Evolutionary conservation across 176 grass and related monocot genomes (phyloP).

Genomic region (Bolboschoenus planiculmis): DNA sequence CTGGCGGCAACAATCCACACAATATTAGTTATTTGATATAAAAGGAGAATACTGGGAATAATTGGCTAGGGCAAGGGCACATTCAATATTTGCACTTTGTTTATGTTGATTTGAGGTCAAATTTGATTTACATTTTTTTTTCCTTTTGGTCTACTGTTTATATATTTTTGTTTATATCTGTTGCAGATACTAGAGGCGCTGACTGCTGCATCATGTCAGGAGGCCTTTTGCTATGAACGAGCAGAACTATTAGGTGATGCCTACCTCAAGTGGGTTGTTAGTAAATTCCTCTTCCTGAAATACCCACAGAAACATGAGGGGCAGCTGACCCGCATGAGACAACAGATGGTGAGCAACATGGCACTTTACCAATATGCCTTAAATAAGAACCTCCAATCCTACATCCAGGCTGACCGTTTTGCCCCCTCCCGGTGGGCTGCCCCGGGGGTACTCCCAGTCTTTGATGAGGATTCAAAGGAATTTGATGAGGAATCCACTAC

Average conservation of each 20-base stretch:
- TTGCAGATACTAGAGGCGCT: slow-evolving; percentile 91
- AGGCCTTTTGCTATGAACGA: slow-evolving; percentile 98
- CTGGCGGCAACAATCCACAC: neutral
- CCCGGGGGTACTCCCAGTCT: slow-evolving; percentile 90
- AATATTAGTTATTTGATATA: neutral
- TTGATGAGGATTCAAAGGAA: slow-evolving; percentile 89
- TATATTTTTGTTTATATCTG: slow-evolving; percentile 18
- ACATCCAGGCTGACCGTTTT: slow-evolving; percentile 95
- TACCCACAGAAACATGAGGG: slow-evolving; percentile 98
- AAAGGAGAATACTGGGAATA: neutral
- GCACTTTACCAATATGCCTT: slow-evolving; percentile 86
- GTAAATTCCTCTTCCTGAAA: slow-evolving; percentile 97
- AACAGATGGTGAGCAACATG: slow-evolving; percentile 99
- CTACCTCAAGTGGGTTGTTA: slow-evolving; percentile 98
- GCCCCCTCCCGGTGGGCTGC: slow-evolving; percentile 98
- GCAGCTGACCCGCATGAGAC: slow-evolving; percentile 90
- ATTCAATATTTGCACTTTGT: neutral
- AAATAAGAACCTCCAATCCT: slow-evolving; percentile 86
- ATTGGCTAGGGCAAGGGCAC: neutral
- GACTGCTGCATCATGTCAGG: slow-evolving; percentile 98
- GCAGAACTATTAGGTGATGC: slow-evolving; percentile 95
- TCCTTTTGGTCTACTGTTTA: neutral
- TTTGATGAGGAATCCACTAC: slow-evolving; percentile 37
- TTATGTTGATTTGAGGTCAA: neutral
- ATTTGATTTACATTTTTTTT: neutral